A percentile compares a stretch with the other conserved stretches of the same genome.
These are phyloP conservation scores for Strobilomyces echinocephalus DNA, from an alignment of 768 basidiomycete species.

Conservation along the genomic window DNA sequence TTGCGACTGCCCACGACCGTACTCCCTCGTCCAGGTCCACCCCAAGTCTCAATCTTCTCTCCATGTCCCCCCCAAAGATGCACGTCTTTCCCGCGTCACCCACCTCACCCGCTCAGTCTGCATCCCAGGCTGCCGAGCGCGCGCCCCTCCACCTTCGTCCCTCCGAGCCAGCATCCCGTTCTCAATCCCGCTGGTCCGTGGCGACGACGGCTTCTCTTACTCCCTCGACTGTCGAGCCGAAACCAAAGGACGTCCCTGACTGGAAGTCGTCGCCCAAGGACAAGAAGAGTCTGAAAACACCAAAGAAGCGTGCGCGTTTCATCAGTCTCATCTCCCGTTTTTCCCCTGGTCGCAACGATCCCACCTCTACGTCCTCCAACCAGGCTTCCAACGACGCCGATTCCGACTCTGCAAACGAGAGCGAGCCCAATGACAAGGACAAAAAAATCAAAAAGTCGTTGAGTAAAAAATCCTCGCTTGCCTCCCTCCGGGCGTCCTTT, in stretches of 20 bases:
- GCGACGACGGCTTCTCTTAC: constrained; percentile 30
- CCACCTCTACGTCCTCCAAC: constrained; percentile 6
- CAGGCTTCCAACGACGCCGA: constrained; percentile 9
- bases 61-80: constrained; percentile 1
- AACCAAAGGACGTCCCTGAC: background rate
- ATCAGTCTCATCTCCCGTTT: constrained; percentile 30
- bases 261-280: constrained; percentile 12
- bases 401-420: constrained; percentile 22
- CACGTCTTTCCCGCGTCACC: constrained; percentile 10
- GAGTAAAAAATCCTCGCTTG: constrained; percentile 29
- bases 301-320: constrained; percentile 30
- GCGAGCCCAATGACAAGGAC: constrained; percentile 17
- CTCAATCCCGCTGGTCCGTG: constrained; percentile 28
- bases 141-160: constrained; percentile 1
- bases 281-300: constrained; percentile 24
- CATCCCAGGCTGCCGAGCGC: background rate
- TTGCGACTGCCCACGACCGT: background rate
- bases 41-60: constrained; percentile 1
- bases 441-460: constrained; percentile 18
- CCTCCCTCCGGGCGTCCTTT: constrained; percentile 29
- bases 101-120: background rate
- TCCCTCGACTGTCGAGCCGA: constrained; percentile 14
- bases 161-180: background rate
- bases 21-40: constrained; percentile 9
- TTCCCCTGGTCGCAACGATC: constrained; percentile 27